Base-by-base conservation (phyloP, 768 basidiomycete genomes). In the Termitomyces sp. region DNA sequence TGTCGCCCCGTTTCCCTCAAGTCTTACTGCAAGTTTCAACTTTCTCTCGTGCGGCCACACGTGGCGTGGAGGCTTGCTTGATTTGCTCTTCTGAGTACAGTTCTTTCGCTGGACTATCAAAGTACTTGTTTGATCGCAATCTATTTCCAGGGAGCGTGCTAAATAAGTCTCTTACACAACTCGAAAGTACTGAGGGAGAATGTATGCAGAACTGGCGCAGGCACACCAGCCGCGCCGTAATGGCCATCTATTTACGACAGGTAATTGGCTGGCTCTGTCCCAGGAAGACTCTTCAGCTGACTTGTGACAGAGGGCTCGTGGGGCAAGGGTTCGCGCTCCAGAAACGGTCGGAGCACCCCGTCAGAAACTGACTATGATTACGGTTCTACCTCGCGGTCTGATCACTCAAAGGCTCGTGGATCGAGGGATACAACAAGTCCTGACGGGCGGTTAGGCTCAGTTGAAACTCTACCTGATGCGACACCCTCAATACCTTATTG, bases 401-500 rank as follows among this genome's bases (percentile, higher is more conserved):
- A 55, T 62, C 81, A 80, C 4, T 81, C 81, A 1, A 71, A 74
- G 57, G 70, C 76, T 62, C 66, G 73, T 65, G 63, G 73, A 57
- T 56, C 74, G 66, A 63, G 76, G 68, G 63, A 70, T 59, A 65
- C 62, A 64, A 66, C 68, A 22, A 78, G 76, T 64, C 69, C 75
- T 40, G 70, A 77, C 45, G 76, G 72, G n/a, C 73, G 72, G 67
- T 64, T 64, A 22, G 76, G 73, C 12, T 85, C 84, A 1, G 71
- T 80, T 12, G 85, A 80, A 54, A 80, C 79, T 5, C 67, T 77
- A 38, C 79, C 69, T 61, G 83, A 81, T 60, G 68, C 76, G 36
- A 73, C 83, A n/a, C 87, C 90, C 51, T 80, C 87, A 33, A 82
- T 91, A 20, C 90, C 91, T 0, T 90, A 91, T 73, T 92, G 90